These are phyloP conservation scores for Moesziomyces aphidis DNA, from an alignment of 1,284 basidiomycete genomes.

Conservation along the genomic window DNA sequence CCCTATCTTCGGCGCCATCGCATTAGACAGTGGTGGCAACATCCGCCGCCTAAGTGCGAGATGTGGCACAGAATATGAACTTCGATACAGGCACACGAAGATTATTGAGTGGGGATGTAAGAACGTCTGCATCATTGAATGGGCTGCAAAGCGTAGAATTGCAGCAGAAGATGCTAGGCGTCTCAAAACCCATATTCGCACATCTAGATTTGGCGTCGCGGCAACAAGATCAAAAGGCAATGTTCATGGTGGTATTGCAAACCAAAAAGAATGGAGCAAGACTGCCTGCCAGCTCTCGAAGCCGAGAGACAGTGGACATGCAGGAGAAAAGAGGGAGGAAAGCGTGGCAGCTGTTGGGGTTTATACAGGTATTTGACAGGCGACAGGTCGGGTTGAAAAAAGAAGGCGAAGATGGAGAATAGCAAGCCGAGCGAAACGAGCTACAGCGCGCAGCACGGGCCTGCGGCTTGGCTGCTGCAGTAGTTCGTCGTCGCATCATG, in stretches of 20 bases:
- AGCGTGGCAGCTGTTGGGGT: slow-evolving; percentile 1
- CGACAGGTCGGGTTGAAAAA: slow-evolving; percentile 2
- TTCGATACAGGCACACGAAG: too few species aligned
- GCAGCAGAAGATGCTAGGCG: too few species aligned
- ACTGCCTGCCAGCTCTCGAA: slow-evolving; percentile 1
- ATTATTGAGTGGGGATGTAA: too few species aligned
- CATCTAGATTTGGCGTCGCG: not conserved
- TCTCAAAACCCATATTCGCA: not conserved
- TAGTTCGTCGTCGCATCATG: not conserved
- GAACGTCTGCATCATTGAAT: too few species aligned
- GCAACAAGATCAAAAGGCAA: not conserved
- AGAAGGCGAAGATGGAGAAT: slow-evolving; percentile 15
- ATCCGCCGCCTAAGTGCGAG: too few species aligned
- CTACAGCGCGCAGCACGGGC: not conserved
- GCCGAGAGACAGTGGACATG: slow-evolving; percentile 6
- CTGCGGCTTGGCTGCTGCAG: not conserved
- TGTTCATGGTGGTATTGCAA: not conserved
- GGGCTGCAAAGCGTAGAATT: too few species aligned
- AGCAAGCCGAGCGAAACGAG: slow-evolving; percentile 5
- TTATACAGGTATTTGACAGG: slow-evolving; percentile 23
- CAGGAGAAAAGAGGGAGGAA: slow-evolving; percentile 1
- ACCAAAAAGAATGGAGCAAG: slow-evolving; percentile 1
- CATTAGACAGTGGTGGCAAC: too few species aligned
- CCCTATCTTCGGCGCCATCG: too few species aligned
- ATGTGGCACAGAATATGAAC: too few species aligned